phyloP scores from a whole-genome alignment of 768 basidiomycete genomes.

The Kwoniella bestiolae region DNA sequence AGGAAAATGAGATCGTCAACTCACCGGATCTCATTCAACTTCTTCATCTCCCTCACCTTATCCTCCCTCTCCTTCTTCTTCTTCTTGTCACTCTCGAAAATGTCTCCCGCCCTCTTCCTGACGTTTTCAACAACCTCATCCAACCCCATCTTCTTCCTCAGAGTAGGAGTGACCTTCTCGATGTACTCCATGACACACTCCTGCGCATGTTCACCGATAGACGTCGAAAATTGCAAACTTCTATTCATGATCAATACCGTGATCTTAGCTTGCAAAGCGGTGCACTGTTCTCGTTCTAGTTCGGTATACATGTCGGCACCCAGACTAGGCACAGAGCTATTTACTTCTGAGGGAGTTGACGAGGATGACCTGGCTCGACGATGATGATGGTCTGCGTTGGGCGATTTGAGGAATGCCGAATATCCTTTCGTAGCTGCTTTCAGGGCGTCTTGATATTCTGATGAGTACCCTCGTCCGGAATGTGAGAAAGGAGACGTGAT shows the following conservation, averaged over 20 bases:
- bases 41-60: not conserved
- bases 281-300: slow-evolving; percentile 1
- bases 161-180: not conserved
- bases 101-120: not conserved
- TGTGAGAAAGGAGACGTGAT: not conserved
- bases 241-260: not conserved
- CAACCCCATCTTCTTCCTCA: slow-evolving; percentile 19
- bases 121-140: slow-evolving; percentile 10
- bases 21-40: slow-evolving; percentile 19
- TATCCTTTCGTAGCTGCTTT: not conserved
- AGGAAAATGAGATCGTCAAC: not conserved
- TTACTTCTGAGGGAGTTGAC: not conserved
- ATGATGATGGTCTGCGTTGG: not conserved
- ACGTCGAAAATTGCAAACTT: not conserved
- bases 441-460: not conserved
- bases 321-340: not conserved
- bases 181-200: slow-evolving; percentile 1
- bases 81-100: slow-evolving; percentile 13
- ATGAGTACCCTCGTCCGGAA: not conserved
- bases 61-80: slow-evolving; percentile 16
- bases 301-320: not conserved
- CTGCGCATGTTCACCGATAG: slow-evolving; percentile 15
- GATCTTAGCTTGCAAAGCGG: not conserved
- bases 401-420: not conserved
- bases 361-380: not conserved